Conservation (phyloP, 495 filamentous ascomycete genomes). For the Penicillium coffeae region DNA sequence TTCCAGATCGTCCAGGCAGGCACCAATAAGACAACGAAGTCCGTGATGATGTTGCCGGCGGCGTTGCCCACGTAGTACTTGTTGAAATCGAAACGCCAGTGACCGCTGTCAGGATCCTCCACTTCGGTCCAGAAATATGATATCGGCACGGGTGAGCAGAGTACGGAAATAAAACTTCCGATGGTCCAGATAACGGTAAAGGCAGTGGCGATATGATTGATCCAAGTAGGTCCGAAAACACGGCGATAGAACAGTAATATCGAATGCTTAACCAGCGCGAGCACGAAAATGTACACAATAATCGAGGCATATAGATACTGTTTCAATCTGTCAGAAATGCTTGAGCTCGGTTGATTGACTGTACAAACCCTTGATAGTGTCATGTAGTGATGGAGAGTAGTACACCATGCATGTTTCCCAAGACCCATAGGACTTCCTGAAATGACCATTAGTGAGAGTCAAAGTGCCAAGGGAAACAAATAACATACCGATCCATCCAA, state of each 20-base stretch:
- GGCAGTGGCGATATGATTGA: slow-evolving; percentile 7
- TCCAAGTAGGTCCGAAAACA: slow-evolving; percentile 16
- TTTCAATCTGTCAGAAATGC: not conserved
- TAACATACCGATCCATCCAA: not conserved
- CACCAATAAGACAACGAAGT: slow-evolving; percentile 49
- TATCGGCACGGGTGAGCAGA: slow-evolving; percentile 8
- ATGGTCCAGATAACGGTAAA: slow-evolving; percentile 10
- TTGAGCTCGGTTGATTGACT: not conserved
- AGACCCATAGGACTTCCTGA: not conserved
- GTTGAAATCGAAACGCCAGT: slow-evolving; percentile 16
- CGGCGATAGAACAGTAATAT: slow-evolving; percentile 26
- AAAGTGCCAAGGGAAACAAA: not conserved
- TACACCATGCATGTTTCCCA: not conserved
- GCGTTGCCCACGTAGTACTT: slow-evolving; percentile 40
- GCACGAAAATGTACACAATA: slow-evolving; percentile 17
- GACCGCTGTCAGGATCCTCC: slow-evolving; percentile 1
- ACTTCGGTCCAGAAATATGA: slow-evolving; percentile 19
- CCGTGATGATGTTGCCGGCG: slow-evolving; percentile 47
- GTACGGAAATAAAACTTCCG: slow-evolving; percentile 16
- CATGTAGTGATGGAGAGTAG: not conserved
- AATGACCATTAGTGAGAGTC: not conserved
- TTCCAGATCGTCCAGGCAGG: slow-evolving; percentile 44
- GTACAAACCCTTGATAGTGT: not conserved
- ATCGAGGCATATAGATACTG: slow-evolving; percentile 17
- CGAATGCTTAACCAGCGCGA: slow-evolving; percentile 17